These are phyloP conservation scores for Akebia trifoliata DNA, from an alignment of 164 flowering plant species.

Conservation along the genomic window DNA sequence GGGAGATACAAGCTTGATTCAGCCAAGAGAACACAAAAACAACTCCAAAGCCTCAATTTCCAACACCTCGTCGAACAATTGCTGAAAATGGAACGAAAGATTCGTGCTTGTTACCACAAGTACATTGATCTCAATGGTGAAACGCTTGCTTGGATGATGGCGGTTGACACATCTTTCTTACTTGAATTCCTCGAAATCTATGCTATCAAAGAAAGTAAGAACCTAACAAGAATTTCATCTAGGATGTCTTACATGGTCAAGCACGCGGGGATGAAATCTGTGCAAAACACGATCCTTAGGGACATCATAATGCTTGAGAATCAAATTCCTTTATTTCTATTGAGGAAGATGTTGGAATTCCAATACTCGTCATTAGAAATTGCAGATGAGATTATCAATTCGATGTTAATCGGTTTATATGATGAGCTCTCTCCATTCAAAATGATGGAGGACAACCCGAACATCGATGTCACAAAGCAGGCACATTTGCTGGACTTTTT, in stretches of 20 bases:
- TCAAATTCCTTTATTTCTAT: slow-evolving; percentile 19
- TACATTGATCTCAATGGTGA: slow-evolving; percentile 17
- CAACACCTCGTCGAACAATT: slow-evolving; percentile 6
- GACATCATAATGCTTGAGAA: slow-evolving; percentile 26
- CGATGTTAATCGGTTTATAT: slow-evolving; percentile 28
- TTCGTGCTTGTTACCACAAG: slow-evolving; percentile 19
- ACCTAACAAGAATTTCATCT: too few relatives aligned
- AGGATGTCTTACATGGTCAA: slow-evolving; percentile 13
- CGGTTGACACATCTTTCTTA: slow-evolving; percentile 25
- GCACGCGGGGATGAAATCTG: slow-evolving; percentile 12
- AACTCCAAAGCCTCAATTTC: slow-evolving; percentile 12
- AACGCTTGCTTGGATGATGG: slow-evolving; percentile 23
- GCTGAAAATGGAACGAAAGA: slow-evolving; percentile 12
- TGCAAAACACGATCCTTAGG: slow-evolving; percentile 21
- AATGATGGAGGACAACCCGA: neutral
- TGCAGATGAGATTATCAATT: slow-evolving; percentile 18
- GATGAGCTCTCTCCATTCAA: slow-evolving; percentile 32
- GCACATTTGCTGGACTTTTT: too few relatives aligned
- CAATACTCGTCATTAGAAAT: slow-evolving; percentile 6
- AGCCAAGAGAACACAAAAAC: slow-evolving; percentile 8
- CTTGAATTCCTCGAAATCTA: slow-evolving; percentile 21
- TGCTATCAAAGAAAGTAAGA: slow-evolving; percentile 10
- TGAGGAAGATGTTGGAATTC: slow-evolving; percentile 10
- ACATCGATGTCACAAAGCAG: too few relatives aligned
- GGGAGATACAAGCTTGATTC: slow-evolving; percentile 11